Percentiles rank a stretch among this genome's conserved stretches.
Evolutionary conservation across 768 basidiomycete species (phyloP).

Genomic region (Russula griseocarnosa): DNA sequence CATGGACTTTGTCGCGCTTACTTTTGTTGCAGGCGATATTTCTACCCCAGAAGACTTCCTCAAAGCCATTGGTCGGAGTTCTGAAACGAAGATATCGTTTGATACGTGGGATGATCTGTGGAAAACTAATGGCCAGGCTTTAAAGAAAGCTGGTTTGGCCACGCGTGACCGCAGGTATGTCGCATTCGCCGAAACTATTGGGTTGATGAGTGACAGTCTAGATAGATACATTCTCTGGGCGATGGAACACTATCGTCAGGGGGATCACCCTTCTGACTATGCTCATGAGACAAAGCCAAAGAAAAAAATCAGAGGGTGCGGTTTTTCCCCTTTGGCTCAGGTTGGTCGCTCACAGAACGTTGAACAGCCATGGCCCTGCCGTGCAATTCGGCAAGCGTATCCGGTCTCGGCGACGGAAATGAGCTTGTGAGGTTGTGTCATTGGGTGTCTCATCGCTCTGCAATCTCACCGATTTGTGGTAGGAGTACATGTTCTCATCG

Average conservation of each 20-base stretch:
- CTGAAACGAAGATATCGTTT: slow-evolving; percentile 58
- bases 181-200: not conserved
- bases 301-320: slow-evolving; percentile 78
- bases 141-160: slow-evolving; percentile 62
- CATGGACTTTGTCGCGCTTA: not conserved
- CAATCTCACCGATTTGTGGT: not conserved
- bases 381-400: slow-evolving; percentile 73
- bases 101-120: slow-evolving; percentile 75
- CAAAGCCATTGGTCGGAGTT: slow-evolving; percentile 65
- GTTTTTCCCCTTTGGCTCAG: slow-evolving; percentile 24
- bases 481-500: not conserved
- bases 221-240: slow-evolving; percentile 79
- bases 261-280: slow-evolving; percentile 52
- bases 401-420: slow-evolving; percentile 45
- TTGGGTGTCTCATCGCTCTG: not conserved
- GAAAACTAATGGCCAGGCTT: slow-evolving; percentile 49
- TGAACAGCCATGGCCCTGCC: slow-evolving; percentile 62
- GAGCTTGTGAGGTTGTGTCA: not conserved
- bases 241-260: slow-evolving; percentile 72
- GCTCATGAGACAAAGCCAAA: slow-evolving; percentile 63
- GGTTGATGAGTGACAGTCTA: not conserved
- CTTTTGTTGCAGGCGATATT: slow-evolving; percentile 43
- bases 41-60: slow-evolving; percentile 60
- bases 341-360: not conserved
- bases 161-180: slow-evolving; percentile 69